Conservation (phyloP, 78 protist species). For the Paulinella micropora region DNA sequence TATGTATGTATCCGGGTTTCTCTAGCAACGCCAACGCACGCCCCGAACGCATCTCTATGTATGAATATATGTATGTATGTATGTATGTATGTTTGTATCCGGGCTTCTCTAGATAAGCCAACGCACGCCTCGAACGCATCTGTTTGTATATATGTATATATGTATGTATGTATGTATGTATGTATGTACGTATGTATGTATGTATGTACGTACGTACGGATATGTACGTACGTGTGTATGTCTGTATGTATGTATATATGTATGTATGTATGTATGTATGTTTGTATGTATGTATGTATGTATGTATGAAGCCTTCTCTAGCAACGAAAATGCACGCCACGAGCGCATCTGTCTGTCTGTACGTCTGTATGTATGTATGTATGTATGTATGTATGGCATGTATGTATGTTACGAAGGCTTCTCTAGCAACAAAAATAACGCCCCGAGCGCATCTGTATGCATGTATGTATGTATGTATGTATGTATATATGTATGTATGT, state of each 20-base stretch:
- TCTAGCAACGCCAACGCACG: too few species aligned
- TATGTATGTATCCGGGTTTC: neutral
- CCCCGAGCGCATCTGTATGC: neutral
- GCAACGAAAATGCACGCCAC: too few species aligned
- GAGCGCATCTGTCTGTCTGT: too few species aligned
- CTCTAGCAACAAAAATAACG: too few species aligned
- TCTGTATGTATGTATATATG: neutral
- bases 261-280: neutral
- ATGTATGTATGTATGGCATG: neutral
- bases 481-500: neutral
- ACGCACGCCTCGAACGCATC: too few species aligned
- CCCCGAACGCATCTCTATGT: neutral
- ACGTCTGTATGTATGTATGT: neutral
- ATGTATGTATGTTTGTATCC: neutral
- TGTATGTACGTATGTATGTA: neutral
- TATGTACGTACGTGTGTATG: neutral
- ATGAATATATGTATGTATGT: neutral
- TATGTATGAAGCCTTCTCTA: too few species aligned
- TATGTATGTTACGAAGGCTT: neutral
- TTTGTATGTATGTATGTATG: neutral
- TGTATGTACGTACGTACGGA: neutral
- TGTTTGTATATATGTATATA: neutral
- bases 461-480: neutral
- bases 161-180: neutral
- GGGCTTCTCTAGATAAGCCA: neutral